These are phyloP conservation scores for Reticulomyxa filosa DNA, from an alignment of 78 protist genomes.

Conservation along the genomic window DNA sequence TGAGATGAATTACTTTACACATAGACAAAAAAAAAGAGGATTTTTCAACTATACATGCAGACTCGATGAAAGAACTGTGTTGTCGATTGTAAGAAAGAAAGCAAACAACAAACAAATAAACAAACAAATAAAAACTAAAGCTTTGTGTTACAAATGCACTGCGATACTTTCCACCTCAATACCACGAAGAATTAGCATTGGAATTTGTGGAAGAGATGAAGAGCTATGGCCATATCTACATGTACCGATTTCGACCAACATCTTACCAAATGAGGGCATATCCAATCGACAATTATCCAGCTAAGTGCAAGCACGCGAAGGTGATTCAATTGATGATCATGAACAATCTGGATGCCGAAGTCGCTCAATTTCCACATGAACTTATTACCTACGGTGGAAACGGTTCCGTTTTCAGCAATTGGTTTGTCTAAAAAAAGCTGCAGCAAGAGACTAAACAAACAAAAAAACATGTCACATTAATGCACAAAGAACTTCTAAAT, in stretches of 20 bases:
- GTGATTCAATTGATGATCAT: constrained; percentile 61
- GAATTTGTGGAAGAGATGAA: constrained; percentile 36
- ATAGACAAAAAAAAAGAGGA: too few relatives aligned
- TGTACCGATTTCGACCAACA: constrained; percentile 66
- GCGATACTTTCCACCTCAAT: constrained; percentile 11
- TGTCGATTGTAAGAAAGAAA: too few relatives aligned
- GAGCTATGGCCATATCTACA: constrained; percentile 63
- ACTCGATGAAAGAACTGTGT: too few relatives aligned
- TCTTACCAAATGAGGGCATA: constrained; percentile 43
- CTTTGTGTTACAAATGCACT: constrained; percentile 20
- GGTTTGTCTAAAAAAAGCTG: too few relatives aligned
- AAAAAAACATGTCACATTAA: too few relatives aligned
- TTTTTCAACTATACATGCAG: too few relatives aligned
- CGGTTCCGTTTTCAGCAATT: constrained; percentile 59
- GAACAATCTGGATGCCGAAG: constrained; percentile 57
- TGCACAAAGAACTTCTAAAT: too few relatives aligned
- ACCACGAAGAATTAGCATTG: constrained; percentile 8
- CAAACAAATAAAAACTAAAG: too few relatives aligned
- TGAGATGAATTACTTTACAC: neutral
- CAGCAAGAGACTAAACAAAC: too few relatives aligned
- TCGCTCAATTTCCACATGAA: constrained; percentile 78
- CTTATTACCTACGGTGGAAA: constrained; percentile 79
- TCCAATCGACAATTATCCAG: constrained; percentile 40
- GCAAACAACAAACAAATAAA: too few relatives aligned
- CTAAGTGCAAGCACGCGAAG: constrained; percentile 37